phyloP scores from a whole-genome alignment of 805 yeast species.

The Torulaspora microellipsoides region DNA sequence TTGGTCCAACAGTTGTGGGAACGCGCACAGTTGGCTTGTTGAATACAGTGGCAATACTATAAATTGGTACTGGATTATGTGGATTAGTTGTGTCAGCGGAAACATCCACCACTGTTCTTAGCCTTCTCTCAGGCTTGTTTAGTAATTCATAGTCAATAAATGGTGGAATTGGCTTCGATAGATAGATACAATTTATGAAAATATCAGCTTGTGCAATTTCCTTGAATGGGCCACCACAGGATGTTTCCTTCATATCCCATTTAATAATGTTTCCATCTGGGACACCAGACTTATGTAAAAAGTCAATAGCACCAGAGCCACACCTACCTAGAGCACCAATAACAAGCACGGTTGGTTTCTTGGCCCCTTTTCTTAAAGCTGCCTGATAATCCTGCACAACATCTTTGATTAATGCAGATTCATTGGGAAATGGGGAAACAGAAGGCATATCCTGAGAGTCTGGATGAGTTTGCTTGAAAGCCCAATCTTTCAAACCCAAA shows the following conservation, averaged over 20 bases:
- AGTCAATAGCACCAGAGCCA: slow-evolving; percentile 93
- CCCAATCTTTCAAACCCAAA: slow-evolving; percentile 90
- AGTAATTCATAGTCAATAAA: slow-evolving; percentile 69
- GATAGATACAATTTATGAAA: slow-evolving; percentile 92
- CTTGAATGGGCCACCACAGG: slow-evolving; percentile 93
- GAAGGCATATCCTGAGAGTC: slow-evolving; percentile 71
- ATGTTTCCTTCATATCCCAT: slow-evolving; percentile 98
- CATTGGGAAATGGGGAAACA: slow-evolving; percentile 78
- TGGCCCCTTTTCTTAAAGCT: slow-evolving; percentile 59
- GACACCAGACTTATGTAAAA: slow-evolving; percentile 76
- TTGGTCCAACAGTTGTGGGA: slow-evolving; percentile 73
- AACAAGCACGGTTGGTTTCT: slow-evolving; percentile 72
- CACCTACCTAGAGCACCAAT: slow-evolving; percentile 99
- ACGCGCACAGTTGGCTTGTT: slow-evolving; percentile 86
- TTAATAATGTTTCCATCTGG: slow-evolving; percentile 78
- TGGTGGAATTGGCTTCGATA: slow-evolving; percentile 91
- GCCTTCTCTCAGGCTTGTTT: slow-evolving; percentile 62
- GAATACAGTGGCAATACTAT: slow-evolving; percentile 84
- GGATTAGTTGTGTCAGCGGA: slow-evolving; percentile 99
- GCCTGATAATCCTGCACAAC: slow-evolving; percentile 54
- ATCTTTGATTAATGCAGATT: slow-evolving; percentile 65
- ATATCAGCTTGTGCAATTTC: slow-evolving; percentile 86
- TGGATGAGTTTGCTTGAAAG: slow-evolving; percentile 73
- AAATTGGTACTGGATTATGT: slow-evolving; percentile 95
- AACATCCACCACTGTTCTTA: slow-evolving; percentile 93